Evolutionary conservation across 192 early-diverging fungal species (phyloP).

Genomic region (Linnemannia schmuckeri): DNA sequence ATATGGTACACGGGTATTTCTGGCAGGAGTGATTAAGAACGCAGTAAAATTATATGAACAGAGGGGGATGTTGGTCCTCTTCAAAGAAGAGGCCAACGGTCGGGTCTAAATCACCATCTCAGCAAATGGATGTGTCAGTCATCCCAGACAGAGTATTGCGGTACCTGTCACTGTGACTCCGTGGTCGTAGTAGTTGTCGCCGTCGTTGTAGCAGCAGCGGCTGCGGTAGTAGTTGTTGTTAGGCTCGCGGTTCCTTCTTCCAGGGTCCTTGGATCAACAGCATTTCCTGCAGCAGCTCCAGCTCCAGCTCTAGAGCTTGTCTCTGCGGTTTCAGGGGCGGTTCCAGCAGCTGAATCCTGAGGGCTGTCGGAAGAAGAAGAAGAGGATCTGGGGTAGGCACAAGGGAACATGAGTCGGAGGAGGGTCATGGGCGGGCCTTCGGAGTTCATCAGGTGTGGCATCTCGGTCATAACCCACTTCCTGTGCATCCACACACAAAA

Average conservation of each 20-base stretch:
- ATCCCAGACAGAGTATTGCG: not conserved
- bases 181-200: not conserved
- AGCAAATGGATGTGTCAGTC: not conserved
- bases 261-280: not conserved
- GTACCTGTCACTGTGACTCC: not conserved
- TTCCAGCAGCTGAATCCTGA: not conserved
- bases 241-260: not conserved
- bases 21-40: not conserved
- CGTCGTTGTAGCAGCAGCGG: not conserved
- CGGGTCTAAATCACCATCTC: not conserved
- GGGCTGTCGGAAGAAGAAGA: not conserved
- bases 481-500: slow-evolving; percentile 53
- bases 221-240: too few relatives aligned
- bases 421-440: slow-evolving; percentile 13
- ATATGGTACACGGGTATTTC: not conserved
- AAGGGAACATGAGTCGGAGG: slow-evolving; percentile 38
- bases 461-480: slow-evolving; percentile 38
- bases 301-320: not conserved
- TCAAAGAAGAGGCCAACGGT: not conserved
- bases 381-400: not conserved
- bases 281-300: not conserved
- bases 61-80: not conserved
- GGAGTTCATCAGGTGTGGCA: slow-evolving; percentile 18
- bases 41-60: not conserved
- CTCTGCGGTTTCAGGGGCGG: not conserved